Evolutionary conservation across 164 flowering plant genomes (phyloP).

Genomic region (Amborella trichopoda): DNA sequence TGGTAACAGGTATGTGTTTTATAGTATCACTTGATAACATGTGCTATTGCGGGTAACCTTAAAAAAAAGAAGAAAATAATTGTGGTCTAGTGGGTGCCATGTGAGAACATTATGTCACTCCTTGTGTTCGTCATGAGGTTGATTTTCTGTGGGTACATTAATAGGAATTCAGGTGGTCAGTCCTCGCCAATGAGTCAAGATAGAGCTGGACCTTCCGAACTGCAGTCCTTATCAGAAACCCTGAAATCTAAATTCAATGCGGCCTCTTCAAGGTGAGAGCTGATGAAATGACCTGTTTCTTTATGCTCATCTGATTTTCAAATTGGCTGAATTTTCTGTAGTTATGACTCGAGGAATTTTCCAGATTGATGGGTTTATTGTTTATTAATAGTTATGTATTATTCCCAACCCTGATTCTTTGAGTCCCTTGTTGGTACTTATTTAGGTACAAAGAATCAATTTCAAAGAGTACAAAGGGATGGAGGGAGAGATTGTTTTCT

Average conservation of each 20-base stretch:
- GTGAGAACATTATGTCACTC: too few relatives aligned
- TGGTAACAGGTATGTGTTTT: conserved; percentile 35
- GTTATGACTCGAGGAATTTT: not conserved
- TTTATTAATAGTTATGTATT: not conserved
- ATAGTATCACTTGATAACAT: too few relatives aligned
- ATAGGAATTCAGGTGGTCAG: conserved; percentile 28
- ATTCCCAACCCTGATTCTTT: not conserved
- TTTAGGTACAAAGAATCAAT: conserved; percentile 65
- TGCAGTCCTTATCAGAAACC: conserved; percentile 70
- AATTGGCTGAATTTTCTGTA: too few relatives aligned
- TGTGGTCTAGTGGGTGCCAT: too few relatives aligned
- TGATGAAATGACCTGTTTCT: not conserved
- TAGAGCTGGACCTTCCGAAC: conserved; percentile 77
- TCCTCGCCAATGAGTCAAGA: conserved; percentile 40
- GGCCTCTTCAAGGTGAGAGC: conserved; percentile 47
- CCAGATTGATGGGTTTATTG: not conserved
- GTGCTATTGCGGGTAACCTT: too few relatives aligned
- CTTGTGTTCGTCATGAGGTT: too few relatives aligned
- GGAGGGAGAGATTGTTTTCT: conserved; percentile 72
- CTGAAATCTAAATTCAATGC: conserved; percentile 61
- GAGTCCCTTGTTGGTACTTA: conserved; percentile 1
- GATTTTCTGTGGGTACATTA: conserved; percentile 1
- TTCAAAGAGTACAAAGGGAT: conserved; percentile 69
- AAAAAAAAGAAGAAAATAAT: too few relatives aligned
- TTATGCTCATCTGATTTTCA: too few relatives aligned